Base-by-base conservation (phyloP, 768 basidiomycete species). In the Boletus coccyginus region DNA sequence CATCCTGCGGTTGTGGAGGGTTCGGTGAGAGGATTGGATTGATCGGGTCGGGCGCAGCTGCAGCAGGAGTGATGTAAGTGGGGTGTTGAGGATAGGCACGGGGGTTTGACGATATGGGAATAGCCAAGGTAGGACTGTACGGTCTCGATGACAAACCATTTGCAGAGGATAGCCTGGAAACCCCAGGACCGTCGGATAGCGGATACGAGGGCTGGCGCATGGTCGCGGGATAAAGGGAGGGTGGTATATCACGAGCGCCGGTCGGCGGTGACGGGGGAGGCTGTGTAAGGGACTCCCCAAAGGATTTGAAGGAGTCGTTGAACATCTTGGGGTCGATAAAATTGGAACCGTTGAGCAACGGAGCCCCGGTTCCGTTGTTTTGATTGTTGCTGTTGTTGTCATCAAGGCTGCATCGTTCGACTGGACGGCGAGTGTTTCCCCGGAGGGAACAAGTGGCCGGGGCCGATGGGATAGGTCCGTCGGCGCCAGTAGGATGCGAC, bases 61-160 rank as follows among this genome's bases (percentile, higher is more conserved):
- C 58, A 0, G 74, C 66, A 43, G 85, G 84, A 6, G 80, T 86
- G 61, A 90, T 84, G 62, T 84, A 90, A 1, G 84, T 90, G n/a
- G 89, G 89, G 53, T 88, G 88, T 52, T 88, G 88, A 1, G 87
- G 77, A 66, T 79, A 84, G 8, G 80, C 87, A 53, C 88, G 84
- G 53, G 83, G 81, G 52, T 77, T 86, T 0, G 86, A 77, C 2
- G 90, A 83, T 46, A 90, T 78, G 39, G 87, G 84, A 21, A 78
- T 74, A 10, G 71, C 67, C 46, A 67, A 48, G n/a, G 70, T 53
- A 24, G 71, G 71, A 50, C 64, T 69, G 67, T 86, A 86, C 16
- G 79, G 75, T 52, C 83, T 83, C 14, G 82, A 80, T 13, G 82
- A 80, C 44, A 87, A 71, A 32, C 83, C 82, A 66, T 84, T 82